These are phyloP conservation scores for Podospora pseudopauciseta DNA, from an alignment of 495 filamentous ascomycete genomes.

Conservation along the genomic window DNA sequence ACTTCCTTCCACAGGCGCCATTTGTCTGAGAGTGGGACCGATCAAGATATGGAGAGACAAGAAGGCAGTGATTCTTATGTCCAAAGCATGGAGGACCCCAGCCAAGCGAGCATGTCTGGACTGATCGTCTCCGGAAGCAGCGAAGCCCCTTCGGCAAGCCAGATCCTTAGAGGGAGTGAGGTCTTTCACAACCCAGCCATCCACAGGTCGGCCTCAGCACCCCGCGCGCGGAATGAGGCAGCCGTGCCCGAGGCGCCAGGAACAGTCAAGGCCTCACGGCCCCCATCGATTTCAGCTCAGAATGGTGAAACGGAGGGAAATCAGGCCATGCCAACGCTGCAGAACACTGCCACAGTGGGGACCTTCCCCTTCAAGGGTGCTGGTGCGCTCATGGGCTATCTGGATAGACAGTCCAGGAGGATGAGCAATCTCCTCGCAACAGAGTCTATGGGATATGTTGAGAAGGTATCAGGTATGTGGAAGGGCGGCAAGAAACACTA, in stretches of 20 bases:
- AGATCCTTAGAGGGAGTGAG: constrained; percentile 81
- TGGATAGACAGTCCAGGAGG: constrained; percentile 66
- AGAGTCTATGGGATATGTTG: constrained; percentile 95
- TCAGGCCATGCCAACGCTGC: constrained; percentile 55
- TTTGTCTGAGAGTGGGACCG: constrained; percentile 38
- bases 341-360: constrained; percentile 70
- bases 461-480: constrained; percentile 98
- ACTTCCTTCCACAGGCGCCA: constrained; percentile 44
- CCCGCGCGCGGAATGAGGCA: constrained; percentile 21
- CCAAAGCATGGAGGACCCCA: constrained; percentile 66
- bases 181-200: constrained; percentile 87
- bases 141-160: constrained; percentile 82
- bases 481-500: constrained; percentile 89
- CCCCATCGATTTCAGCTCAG: background rate
- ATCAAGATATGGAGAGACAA: constrained; percentile 45
- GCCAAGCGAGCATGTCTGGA: constrained; percentile 57
- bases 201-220: constrained; percentile 41
- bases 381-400: constrained; percentile 76
- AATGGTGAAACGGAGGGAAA: constrained; percentile 28
- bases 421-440: constrained; percentile 85
- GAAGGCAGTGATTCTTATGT: constrained; percentile 75
- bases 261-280: background rate
- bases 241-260: background rate
- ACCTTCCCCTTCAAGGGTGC: constrained; percentile 82
- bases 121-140: constrained; percentile 65